Evolutionary conservation across 2,329 filamentous ascomycete genomes (phyloP).

Genomic region (Botrytis squamosa): DNA sequence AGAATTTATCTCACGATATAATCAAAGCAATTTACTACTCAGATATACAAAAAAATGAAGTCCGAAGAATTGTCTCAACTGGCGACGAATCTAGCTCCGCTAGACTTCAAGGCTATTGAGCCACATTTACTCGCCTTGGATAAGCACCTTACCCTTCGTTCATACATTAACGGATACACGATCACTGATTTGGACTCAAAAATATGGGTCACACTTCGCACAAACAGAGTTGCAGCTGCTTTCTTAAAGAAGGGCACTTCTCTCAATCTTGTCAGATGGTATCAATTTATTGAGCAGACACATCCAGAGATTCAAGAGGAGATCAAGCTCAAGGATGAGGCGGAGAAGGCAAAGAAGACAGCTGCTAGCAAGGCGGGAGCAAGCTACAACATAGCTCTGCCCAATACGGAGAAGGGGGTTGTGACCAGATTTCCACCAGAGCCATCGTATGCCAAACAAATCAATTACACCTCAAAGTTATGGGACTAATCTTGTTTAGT

Average conservation of each 20-base stretch:
- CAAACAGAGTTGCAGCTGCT: constrained; percentile 79
- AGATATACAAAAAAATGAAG: constrained; percentile 47
- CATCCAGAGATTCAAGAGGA: constrained; percentile 74
- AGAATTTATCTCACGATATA: constrained; percentile 24
- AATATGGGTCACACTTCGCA: constrained; percentile 79
- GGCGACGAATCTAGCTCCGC: constrained; percentile 50
- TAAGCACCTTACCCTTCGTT: constrained; percentile 81
- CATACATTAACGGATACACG: constrained; percentile 79
- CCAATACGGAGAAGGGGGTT: constrained; percentile 82
- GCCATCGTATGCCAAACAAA: constrained; percentile 64
- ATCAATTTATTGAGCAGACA: constrained; percentile 76
- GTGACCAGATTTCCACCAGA: constrained; percentile 92
- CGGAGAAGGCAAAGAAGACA: constrained; percentile 66
- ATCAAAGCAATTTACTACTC: constrained; percentile 12
- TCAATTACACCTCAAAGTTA: neutral
- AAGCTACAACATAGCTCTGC: constrained; percentile 85
- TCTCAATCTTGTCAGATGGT: constrained; percentile 81
- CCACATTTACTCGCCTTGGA: constrained; percentile 74
- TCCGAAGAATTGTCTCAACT: constrained; percentile 54
- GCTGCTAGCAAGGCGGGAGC: constrained; percentile 73
- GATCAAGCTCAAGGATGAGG: constrained; percentile 67
- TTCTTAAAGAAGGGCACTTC: constrained; percentile 77
- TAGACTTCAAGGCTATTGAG: constrained; percentile 83
- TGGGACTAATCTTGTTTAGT: constrained; percentile 29
- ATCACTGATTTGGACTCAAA: constrained; percentile 75